These are phyloP conservation scores for Trichocladium uniseriatum DNA, from an alignment of 495 filamentous ascomycete genomes.

Conservation along the genomic window DNA sequence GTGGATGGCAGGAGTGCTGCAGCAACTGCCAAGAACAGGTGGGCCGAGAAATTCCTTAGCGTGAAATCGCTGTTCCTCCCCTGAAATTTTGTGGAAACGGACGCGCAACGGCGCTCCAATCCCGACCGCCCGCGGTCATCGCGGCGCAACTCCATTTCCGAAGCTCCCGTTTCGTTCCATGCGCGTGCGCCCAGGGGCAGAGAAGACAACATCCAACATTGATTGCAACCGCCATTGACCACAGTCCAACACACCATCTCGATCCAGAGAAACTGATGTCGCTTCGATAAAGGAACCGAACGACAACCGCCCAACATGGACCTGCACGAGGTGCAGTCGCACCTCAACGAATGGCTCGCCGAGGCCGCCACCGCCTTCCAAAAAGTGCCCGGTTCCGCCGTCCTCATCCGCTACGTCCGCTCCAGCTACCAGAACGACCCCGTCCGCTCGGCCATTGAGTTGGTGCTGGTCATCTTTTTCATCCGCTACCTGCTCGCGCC, in stretches of 20 bases:
- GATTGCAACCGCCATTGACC: too few relatives aligned
- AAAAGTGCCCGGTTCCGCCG: constrained; percentile 83
- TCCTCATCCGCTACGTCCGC: constrained; percentile 87
- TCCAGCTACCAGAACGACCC: constrained; percentile 98
- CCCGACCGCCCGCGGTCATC: not conserved
- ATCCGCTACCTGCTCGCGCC: constrained; percentile 87
- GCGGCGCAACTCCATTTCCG: not conserved
- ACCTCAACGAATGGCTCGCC: constrained; percentile 55
- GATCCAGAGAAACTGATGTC: too few relatives aligned
- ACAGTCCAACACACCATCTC: not conserved
- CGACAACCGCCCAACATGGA: constrained; percentile 68
- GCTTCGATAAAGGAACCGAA: too few relatives aligned
- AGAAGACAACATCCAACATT: too few relatives aligned
- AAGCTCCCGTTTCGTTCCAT: not conserved
- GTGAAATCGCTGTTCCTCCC: not conserved
- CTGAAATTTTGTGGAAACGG: not conserved
- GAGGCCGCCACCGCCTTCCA: constrained; percentile 67
- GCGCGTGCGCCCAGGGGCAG: too few relatives aligned
- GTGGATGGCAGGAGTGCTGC: too few relatives aligned
- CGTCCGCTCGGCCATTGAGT: constrained; percentile 82
- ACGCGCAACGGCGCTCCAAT: not conserved
- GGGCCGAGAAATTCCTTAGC: not conserved
- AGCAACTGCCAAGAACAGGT: not conserved
- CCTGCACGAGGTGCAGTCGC: constrained; percentile 65
- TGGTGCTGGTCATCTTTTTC: constrained; percentile 92